Evolutionary conservation across 2,329 filamentous ascomycete species (phyloP), one percentile per base, ranked within the genome.

Genomic region (Penicillium psychrosexuale): DNA sequence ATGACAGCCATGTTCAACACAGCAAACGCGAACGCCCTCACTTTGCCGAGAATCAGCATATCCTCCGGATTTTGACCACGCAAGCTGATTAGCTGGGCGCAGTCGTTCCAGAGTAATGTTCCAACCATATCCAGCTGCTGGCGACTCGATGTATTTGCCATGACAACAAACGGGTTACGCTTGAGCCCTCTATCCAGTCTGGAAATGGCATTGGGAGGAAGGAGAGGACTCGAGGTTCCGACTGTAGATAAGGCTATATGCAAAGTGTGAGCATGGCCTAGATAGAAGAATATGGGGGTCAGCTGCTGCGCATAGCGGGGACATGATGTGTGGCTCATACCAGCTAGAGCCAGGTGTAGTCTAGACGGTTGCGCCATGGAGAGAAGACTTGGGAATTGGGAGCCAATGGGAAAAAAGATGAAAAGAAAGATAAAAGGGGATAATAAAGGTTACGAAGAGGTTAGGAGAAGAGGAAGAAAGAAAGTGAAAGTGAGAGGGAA

Each of bases 101-200:
- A 75, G 5, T 53, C 53, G 57, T 77, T 77, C 75, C 75, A 77
- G 33, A 77, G 50, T 11, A 59, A 61, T 6, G 69, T 70, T 1
- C 69, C 75, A 19, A 62, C 38, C 6, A 58, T 53, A 51, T 75
- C 70, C n/a, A 76, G 55, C 17, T 39, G 13, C 13, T 24, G 28
- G 8, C 11, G 8, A 12, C 5, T 24, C 2, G 12, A 2, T 24
- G 8, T 12, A 5, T n/a, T 17, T 27, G 7, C 6, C 15, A 13
- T 6, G 6, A 19, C 1, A 28, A 15, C 8, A 11, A 53, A 36
- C 7, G 44, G 37, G 13, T 53, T 39, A 7, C n/a, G 5, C 19
- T 36, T 42, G 37, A 53, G 51, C 3, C 36, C 8, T 13, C 8
- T 17, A 19, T 49, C 45, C 12, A 53, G 37, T 17, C 13, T n/a